Conservation (phyloP, 768 basidiomycete genomes). For the Suillus luteus region DNA sequence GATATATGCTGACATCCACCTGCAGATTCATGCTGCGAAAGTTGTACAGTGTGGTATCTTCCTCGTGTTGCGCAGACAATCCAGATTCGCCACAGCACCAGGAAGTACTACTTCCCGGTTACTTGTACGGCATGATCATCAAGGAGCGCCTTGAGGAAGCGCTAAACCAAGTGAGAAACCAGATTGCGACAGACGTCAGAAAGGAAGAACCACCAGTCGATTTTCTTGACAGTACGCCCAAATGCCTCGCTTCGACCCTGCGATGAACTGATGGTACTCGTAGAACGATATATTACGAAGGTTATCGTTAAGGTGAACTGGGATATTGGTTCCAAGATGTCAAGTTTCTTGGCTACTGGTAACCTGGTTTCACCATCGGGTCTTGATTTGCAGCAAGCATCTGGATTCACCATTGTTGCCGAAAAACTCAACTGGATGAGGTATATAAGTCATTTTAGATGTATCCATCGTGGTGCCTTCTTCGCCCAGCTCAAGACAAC, state of each 20-base stretch:
- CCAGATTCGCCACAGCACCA: constrained; percentile 99
- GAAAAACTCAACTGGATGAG: constrained; percentile 99
- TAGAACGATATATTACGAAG: constrained; percentile 82
- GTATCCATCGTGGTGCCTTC: constrained; percentile 98
- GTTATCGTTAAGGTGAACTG: constrained; percentile 78
- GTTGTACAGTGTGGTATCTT: constrained; percentile 87
- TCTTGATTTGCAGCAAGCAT: constrained; percentile 94
- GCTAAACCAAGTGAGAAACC: constrained; percentile 68
- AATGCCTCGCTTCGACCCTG: constrained; percentile 9
- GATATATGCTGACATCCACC: constrained; percentile 15
- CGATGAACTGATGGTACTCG: constrained; percentile 12
- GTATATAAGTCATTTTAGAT: constrained; percentile 97
- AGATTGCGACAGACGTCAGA: constrained; percentile 72
- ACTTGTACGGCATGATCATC: constrained; percentile 94
- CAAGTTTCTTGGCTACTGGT: constrained; percentile 96
- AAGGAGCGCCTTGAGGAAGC: constrained; percentile 96
- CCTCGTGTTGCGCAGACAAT: constrained; percentile 89
- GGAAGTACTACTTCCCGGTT: constrained; percentile 93
- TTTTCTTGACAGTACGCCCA: constrained; percentile 78
- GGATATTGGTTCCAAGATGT: constrained; percentile 86
- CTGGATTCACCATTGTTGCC: constrained; percentile 98
- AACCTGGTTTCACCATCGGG: constrained; percentile 94
- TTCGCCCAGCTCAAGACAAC: constrained; percentile 99
- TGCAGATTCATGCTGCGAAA: constrained; percentile 96
- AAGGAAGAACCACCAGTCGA: constrained; percentile 77